Base-by-base conservation (phyloP, 228 moss, liverwort and hornwort species). In the Sphagnum fallax region DNA sequence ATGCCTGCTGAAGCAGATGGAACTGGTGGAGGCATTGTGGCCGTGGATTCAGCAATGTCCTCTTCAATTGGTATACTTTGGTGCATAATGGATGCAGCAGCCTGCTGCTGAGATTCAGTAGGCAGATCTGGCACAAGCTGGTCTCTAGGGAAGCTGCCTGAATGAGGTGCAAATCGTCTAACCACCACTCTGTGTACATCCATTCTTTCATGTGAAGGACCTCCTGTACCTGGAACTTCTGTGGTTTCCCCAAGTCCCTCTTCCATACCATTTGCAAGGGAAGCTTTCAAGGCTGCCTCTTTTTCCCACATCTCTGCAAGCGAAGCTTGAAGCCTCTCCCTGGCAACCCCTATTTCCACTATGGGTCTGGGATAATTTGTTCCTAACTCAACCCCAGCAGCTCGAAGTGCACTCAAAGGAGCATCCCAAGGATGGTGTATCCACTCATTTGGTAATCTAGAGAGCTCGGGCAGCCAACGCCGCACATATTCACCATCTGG, bases 371-470 rank as follows among this genome's bases (percentile, higher is more conserved):
- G 98, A 76, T 98, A 98, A 71, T 98, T 98, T 53, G 84, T 84
- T 67, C 98, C 98, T 74, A 98, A 71, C 76, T 98, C 98, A 15
- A 98, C 90, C 64, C 98, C 98, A 48, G 98, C 91, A 53, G 98
- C 98, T 70, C 89, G 90, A 65, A 98, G 92, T 50, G 90, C 93
- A 72, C 83, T 86, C 52, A 89, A 79, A 11, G 93, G 77, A 53
- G 98, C 98, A 82, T 98, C 94, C 98, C 98, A 98, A 11, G 98
- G 98, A 70, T 93, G 93, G 76, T 98, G 98, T 63, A 98, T 92
- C 98, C 98, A 98, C 71, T 98, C 94, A 65, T 85, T 92, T 6
- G 98, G 98, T 57, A 98, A 66, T 77, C 98, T 92, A 52, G 98
- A 81, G 32, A 98, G 89, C 71, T 98, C 98, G 58, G 98, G 98